Evolutionary conservation across 345 rosid species (phyloP).

Genomic region (Lepidium africanum): DNA sequence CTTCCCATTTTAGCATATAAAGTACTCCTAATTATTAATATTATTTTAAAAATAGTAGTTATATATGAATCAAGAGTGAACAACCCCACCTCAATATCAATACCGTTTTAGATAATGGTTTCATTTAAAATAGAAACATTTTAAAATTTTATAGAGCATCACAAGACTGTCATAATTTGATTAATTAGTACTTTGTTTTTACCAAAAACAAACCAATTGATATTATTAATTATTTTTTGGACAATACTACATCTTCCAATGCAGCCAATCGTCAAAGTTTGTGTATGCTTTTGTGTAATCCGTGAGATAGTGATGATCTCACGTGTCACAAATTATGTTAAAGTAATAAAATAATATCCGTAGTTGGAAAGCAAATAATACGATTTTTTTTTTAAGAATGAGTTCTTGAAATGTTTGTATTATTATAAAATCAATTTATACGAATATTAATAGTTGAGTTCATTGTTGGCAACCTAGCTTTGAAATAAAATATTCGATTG

Average conservation of each 20-base stretch:
- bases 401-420: not conserved
- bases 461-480: not conserved
- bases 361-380: conserved; percentile 9
- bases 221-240: not conserved
- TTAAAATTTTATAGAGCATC: not conserved
- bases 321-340: not conserved
- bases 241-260: not conserved
- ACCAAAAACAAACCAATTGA: not conserved
- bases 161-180: not conserved
- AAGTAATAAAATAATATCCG: not conserved
- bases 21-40: no score
- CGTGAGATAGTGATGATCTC: conserved; percentile 1
- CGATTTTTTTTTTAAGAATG: not conserved
- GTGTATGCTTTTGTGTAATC: not conserved
- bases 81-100: not conserved
- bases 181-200: not conserved
- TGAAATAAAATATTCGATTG: not conserved
- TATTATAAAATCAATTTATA: not conserved
- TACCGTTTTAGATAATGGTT: not conserved
- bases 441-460: not conserved
- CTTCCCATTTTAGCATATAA: not conserved
- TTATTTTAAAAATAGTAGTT: not conserved
- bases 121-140: not conserved
- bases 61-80: not conserved
- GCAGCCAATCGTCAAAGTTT: not conserved